Evolutionary conservation across 768 basidiomycete species (phyloP).

Genomic region (Kondoa subrosea): DNA sequence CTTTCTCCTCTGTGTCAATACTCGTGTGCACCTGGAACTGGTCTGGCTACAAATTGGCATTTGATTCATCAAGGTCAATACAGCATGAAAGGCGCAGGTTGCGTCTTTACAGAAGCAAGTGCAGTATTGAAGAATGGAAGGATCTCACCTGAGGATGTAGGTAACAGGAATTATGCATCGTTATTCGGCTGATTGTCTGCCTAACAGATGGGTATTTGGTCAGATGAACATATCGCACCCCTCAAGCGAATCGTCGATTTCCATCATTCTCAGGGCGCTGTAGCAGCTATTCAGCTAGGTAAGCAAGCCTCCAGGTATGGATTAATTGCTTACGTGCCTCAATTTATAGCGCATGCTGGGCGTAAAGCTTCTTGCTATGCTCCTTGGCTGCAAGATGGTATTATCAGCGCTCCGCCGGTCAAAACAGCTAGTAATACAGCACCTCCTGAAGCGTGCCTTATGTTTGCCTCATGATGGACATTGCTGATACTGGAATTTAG

Average conservation of each 20-base stretch:
- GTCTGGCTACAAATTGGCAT: slow-evolving; percentile 59
- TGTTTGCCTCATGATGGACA: background rate
- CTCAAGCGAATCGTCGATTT: slow-evolving; percentile 57
- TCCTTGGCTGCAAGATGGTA: slow-evolving; percentile 13
- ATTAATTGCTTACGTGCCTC: too few species aligned
- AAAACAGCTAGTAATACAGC: background rate
- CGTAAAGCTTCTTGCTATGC: slow-evolving; percentile 43
- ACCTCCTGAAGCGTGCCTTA: background rate
- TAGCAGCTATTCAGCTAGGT: slow-evolving; percentile 64
- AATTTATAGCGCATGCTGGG: slow-evolving; percentile 63
- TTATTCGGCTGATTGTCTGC: background rate
- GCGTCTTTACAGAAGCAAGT: slow-evolving; percentile 58
- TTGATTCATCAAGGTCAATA: slow-evolving; percentile 51
- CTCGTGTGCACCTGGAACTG: slow-evolving; percentile 46
- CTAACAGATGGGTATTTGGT: slow-evolving; percentile 51
- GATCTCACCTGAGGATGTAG: slow-evolving; percentile 35
- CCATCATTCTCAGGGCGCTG: slow-evolving; percentile 49
- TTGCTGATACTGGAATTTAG: slow-evolving; percentile 1
- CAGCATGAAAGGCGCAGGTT: slow-evolving; percentile 54
- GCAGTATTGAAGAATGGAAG: slow-evolving; percentile 27
- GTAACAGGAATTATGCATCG: background rate
- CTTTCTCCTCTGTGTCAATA: slow-evolving; percentile 53
- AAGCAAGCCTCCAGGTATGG: too few species aligned
- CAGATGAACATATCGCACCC: slow-evolving; percentile 45
- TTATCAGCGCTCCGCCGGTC: background rate